Percentiles rank a stretch among this genome's conserved stretches.
Evolutionary conservation across 495 filamentous ascomycete genomes (phyloP).

Genomic region (Mytilinidion resinicola): DNA sequence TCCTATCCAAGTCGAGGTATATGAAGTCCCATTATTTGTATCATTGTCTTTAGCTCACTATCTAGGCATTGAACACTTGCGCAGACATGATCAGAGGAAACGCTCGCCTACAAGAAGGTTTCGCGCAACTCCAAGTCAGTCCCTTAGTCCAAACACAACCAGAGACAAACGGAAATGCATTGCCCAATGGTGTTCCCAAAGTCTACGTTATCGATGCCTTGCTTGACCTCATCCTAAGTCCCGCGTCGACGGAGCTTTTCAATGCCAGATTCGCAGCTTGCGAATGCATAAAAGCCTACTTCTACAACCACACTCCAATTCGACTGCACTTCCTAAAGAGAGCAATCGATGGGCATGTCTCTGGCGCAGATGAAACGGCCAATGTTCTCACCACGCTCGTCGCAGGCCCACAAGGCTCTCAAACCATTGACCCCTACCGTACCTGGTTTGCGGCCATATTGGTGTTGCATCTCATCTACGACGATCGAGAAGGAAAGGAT

Average conservation of each 20-base stretch:
- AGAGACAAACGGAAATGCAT: conserved; percentile 38
- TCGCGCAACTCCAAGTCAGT: conserved; percentile 74
- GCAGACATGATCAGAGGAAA: conserved; percentile 87
- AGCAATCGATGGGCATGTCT: conserved; percentile 80
- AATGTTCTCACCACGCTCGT: conserved; percentile 84
- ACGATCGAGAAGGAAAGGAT: conserved; percentile 71
- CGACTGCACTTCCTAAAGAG: conserved; percentile 76
- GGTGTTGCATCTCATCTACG: conserved; percentile 81
- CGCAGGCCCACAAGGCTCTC: conserved; percentile 47
- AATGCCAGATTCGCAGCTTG: conserved; percentile 79
- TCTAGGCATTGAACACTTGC: conserved; percentile 70
- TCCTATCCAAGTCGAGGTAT: conserved; percentile 73
- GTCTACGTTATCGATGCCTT: conserved; percentile 91
- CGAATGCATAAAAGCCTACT: conserved; percentile 88
- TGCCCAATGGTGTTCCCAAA: conserved; percentile 48
- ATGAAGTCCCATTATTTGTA: conserved; percentile 9
- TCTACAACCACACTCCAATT: conserved; percentile 70
- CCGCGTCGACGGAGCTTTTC: conserved; percentile 58
- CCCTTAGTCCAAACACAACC: conserved; percentile 45
- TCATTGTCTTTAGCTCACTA: conserved; percentile 2
- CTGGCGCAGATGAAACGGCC: conserved; percentile 75
- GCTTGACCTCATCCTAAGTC: conserved; percentile 75
- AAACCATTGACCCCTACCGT: conserved; percentile 75
- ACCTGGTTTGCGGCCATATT: conserved; percentile 89
- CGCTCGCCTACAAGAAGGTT: conserved; percentile 68